Evolutionary conservation across 768 basidiomycete genomes (phyloP).

Genomic region (Naganishia randhawae): DNA sequence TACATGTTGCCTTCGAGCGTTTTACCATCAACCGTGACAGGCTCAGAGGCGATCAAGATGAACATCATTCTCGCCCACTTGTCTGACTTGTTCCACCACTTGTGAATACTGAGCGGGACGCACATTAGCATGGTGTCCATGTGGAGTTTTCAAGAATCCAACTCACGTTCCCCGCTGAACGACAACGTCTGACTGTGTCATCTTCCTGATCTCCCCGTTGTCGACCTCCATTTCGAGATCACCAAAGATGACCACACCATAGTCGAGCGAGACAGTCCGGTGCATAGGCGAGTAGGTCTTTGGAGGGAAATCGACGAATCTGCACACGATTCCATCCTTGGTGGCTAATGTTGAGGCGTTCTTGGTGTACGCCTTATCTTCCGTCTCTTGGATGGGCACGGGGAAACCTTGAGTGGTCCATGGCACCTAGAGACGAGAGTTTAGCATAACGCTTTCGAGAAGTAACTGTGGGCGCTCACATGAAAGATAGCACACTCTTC

Average conservation of each 20-base stretch:
- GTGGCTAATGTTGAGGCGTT: not conserved
- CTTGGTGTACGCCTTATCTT: slow-evolving; percentile 23
- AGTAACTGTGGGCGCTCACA: not conserved
- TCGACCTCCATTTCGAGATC: slow-evolving; percentile 27
- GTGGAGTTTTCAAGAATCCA: not conserved
- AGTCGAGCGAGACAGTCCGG: slow-evolving; percentile 21
- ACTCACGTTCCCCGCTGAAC: slow-evolving; percentile 32
- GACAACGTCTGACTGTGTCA: slow-evolving; percentile 18
- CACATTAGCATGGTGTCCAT: not conserved
- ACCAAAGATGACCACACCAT: slow-evolving; percentile 27
- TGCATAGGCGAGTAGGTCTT: slow-evolving; percentile 24
- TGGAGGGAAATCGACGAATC: slow-evolving; percentile 29
- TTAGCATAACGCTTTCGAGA: not conserved
- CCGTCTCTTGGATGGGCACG: not conserved
- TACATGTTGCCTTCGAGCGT: slow-evolving; percentile 22
- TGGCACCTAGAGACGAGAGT: slow-evolving; percentile 20
- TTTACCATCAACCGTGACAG: slow-evolving; percentile 23
- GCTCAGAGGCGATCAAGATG: slow-evolving; percentile 24
- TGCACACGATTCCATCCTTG: slow-evolving; percentile 24
- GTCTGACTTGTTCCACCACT: slow-evolving; percentile 24
- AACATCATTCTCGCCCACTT: slow-evolving; percentile 29
- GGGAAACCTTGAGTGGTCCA: slow-evolving; percentile 28
- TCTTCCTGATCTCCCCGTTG: slow-evolving; percentile 20
- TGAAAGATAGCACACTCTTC: slow-evolving; percentile 24
- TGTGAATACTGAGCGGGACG: slow-evolving; percentile 13